phyloP scores from a whole-genome alignment of 1,139 yeast species.

The Hemisphaericaspora xylanilytica region DNA sequence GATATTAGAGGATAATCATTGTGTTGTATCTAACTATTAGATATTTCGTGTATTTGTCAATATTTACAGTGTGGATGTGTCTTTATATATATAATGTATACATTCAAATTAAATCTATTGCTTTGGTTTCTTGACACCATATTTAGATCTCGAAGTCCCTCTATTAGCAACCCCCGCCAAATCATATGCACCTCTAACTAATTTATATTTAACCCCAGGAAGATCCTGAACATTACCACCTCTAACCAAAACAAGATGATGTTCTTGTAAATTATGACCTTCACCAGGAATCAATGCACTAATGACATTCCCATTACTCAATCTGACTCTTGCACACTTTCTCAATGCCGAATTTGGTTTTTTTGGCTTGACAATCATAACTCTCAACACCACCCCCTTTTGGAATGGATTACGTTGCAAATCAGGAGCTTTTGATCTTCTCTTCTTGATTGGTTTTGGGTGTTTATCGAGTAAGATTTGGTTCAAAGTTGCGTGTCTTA shows the following conservation, averaged over 20 bases:
- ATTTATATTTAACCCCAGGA: constrained; percentile 96
- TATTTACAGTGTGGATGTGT: not conserved
- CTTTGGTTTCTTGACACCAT: constrained; percentile 87
- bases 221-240: constrained; percentile 98
- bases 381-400: constrained; percentile 93
- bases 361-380: constrained; percentile 93
- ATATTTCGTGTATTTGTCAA: too few relatives aligned
- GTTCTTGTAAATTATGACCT: constrained; percentile 98
- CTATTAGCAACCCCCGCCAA: constrained; percentile 94
- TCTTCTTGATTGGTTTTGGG: constrained; percentile 51
- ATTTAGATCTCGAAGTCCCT: constrained; percentile 83
- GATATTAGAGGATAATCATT: constrained; percentile 26
- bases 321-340: constrained; percentile 92
- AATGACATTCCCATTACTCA: constrained; percentile 84
- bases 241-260: constrained; percentile 90
- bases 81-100: not conserved
- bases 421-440: constrained; percentile 68
- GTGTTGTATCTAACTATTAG: too few relatives aligned
- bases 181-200: constrained; percentile 92
- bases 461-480: constrained; percentile 68
- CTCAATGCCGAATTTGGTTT: constrained; percentile 98
- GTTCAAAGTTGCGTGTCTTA: constrained; percentile 65
- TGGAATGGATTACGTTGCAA: constrained; percentile 77
- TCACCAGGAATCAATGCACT: constrained; percentile 98
- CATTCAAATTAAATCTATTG: constrained; percentile 12